Percentiles rank a stretch among this genome's conserved stretches.
Conservation (phyloP, 2,329 filamentous ascomycete genomes). For the Epichloe uncinata region DNA sequence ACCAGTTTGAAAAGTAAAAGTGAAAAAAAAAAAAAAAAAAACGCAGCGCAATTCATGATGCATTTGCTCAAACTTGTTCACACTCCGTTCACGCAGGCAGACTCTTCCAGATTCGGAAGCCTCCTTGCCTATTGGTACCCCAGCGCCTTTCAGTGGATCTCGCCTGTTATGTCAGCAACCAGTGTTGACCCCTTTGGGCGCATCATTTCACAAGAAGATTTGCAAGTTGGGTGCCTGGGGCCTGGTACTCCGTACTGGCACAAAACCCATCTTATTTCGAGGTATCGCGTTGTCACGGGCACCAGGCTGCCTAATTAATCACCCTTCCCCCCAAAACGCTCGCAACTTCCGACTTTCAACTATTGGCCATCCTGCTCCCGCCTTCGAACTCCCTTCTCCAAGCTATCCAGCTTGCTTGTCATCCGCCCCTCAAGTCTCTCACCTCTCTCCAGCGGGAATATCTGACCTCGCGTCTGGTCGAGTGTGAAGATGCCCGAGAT, state of each 20-base stretch:
- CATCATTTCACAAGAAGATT: not conserved
- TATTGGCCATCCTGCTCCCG: not conserved
- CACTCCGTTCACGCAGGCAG: too few species aligned
- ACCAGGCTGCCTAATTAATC: constrained; percentile 2
- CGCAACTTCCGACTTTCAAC: not conserved
- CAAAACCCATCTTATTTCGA: not conserved
- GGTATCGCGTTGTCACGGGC: not conserved
- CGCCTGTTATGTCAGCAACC: not conserved
- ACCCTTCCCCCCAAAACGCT: not conserved
- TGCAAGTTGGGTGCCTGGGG: not conserved
- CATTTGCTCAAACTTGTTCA: too few species aligned
- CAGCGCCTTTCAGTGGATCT: not conserved
- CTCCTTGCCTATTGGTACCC: not conserved
- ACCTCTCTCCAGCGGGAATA: too few species aligned
- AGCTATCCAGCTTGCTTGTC: not conserved
- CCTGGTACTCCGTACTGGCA: not conserved
- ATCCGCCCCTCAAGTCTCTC: not conserved
- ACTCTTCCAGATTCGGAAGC: not conserved
- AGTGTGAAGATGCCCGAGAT: constrained; percentile 7
- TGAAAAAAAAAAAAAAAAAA: too few species aligned
- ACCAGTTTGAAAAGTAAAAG: too few species aligned
- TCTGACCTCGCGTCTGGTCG: not conserved
- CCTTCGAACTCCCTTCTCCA: not conserved
- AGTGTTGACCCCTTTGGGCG: not conserved
- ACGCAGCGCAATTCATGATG: too few species aligned